Base-by-base conservation (phyloP, 768 basidiomycete species). In the Agaricus subrufescens region DNA sequence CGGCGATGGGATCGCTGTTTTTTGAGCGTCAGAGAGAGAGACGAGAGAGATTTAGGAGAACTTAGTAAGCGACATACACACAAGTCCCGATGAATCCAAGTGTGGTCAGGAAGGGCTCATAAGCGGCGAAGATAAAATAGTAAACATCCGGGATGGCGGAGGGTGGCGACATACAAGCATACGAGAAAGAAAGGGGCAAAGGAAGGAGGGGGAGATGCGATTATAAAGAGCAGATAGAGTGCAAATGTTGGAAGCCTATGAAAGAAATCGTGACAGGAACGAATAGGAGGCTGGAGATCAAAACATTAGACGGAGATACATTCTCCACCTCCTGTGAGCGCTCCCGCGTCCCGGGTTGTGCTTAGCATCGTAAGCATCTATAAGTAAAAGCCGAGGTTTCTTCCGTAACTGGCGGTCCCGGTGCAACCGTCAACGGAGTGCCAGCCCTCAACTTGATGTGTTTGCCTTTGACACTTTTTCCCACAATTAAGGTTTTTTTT, bases 131-230 rank as follows among this genome's bases (percentile, higher is more conserved):
- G 59, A 86, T 74, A 44, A 81, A 76, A 69, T 83, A 91, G 71
- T 91, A 91, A 58, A 83, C 76, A 62, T 81, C 78, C 19, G 89
- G 87, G 61, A 91, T 75, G 40, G 89, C 84, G 59, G 88, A 87
- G 39, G 70, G 66, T 14, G 76, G 70, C 30, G 67, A 69, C 79
- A 81, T 37, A 34, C 52, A 44, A 40, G 56, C 51, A 55, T 54
- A 50, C 46, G 46, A 56, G 46, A 25, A 58, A 48, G 54, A 46
- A 58, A 38, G 57, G 52, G 52, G 50, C 58, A 43, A 51, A 44
- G 52, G 46, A 47, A 43, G 42, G 27, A 39, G 50, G 39, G 47
- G 26, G 46, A 50, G 31, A 15, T 46, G 47, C 19, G 42, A 30
- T 25, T n/a, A 54, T 54, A 29, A 46, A 54, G 40, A n/a, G 48